These are phyloP conservation scores for Cordia subcordata DNA, from an alignment of 257 asterid species.

Conservation along the genomic window DNA sequence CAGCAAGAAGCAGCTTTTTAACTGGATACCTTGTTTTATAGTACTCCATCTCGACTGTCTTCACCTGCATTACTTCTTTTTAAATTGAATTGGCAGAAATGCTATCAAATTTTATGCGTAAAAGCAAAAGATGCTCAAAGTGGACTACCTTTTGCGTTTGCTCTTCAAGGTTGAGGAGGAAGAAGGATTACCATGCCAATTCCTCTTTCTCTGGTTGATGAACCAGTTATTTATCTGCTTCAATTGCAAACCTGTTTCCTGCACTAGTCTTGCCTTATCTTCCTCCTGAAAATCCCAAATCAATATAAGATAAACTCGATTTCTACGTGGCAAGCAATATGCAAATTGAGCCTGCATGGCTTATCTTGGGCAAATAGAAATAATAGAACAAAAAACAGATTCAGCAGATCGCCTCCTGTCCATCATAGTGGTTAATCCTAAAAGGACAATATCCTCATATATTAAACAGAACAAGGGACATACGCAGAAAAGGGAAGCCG, in stretches of 20 bases:
- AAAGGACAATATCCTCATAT: too few species aligned
- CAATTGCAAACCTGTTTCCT: constrained; percentile 56
- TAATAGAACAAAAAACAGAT: too few species aligned
- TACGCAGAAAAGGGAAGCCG: too few species aligned
- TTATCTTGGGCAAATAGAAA: not conserved
- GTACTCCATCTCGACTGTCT: constrained; percentile 8
- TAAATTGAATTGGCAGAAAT: constrained; percentile 5
- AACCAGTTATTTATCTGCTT: constrained; percentile 72
- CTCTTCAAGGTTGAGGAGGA: constrained; percentile 44
- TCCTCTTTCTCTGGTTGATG: constrained; percentile 64
- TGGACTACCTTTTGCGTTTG: constrained; percentile 53
- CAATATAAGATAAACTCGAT: too few species aligned
- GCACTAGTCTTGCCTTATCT: constrained; percentile 56
- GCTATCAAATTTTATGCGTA: not conserved
- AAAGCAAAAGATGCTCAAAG: not conserved
- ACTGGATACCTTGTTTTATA: not conserved
- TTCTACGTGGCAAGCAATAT: not conserved
- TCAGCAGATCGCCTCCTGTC: too few species aligned
- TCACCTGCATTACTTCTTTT: constrained; percentile 31
- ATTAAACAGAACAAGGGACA: too few species aligned
- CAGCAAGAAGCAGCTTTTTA: constrained; percentile 1
- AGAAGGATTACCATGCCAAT: constrained; percentile 69
- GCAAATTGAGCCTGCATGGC: not conserved
- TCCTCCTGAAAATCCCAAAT: constrained; percentile 35
- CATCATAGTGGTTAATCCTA: too few species aligned